Conservation (phyloP, 768 basidiomycete genomes). For the Lentinula boryana region DNA sequence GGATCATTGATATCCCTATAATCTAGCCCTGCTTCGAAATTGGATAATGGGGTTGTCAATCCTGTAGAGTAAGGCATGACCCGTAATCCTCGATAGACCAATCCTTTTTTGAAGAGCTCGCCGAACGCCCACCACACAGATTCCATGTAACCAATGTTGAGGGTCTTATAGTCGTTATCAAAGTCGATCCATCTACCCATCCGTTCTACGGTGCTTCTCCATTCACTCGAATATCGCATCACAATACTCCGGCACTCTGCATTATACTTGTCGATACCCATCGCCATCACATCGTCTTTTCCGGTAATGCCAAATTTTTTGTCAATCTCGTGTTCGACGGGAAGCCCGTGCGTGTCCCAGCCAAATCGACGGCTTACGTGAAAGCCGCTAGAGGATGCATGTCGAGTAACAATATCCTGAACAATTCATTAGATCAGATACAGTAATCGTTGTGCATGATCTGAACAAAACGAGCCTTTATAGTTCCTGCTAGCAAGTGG, state of each 20-base stretch:
- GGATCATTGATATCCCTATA: slow-evolving; percentile 95
- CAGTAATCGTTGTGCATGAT: neutral
- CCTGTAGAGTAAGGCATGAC: slow-evolving; percentile 99
- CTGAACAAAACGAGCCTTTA: slow-evolving; percentile 56
- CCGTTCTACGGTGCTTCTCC: slow-evolving; percentile 91
- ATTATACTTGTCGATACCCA: slow-evolving; percentile 98
- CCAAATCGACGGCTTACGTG: slow-evolving; percentile 94
- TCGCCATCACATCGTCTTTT: slow-evolving; percentile 86
- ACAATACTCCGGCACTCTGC: slow-evolving; percentile 94
- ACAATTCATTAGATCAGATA: slow-evolving; percentile 5
- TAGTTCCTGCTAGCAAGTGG: slow-evolving; percentile 86
- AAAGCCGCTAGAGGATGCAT: slow-evolving; percentile 88
- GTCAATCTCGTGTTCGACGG: slow-evolving; percentile 99
- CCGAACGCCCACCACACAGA: slow-evolving; percentile 99
- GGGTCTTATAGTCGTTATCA: slow-evolving; percentile 98
- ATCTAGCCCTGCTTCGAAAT: slow-evolving; percentile 92
- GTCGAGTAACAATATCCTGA: slow-evolving; percentile 95
- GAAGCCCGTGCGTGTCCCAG: slow-evolving; percentile 98
- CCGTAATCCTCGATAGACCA: slow-evolving; percentile 89
- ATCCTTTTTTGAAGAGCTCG: slow-evolving; percentile 84
- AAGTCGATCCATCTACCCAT: slow-evolving; percentile 99
- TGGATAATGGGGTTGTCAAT: slow-evolving; percentile 91
- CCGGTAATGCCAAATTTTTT: slow-evolving; percentile 90
- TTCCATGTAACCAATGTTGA: slow-evolving; percentile 94
- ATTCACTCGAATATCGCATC: slow-evolving; percentile 93